Conservation (phyloP, 495 filamentous ascomycete genomes). For the Penicillium taxi region DNA sequence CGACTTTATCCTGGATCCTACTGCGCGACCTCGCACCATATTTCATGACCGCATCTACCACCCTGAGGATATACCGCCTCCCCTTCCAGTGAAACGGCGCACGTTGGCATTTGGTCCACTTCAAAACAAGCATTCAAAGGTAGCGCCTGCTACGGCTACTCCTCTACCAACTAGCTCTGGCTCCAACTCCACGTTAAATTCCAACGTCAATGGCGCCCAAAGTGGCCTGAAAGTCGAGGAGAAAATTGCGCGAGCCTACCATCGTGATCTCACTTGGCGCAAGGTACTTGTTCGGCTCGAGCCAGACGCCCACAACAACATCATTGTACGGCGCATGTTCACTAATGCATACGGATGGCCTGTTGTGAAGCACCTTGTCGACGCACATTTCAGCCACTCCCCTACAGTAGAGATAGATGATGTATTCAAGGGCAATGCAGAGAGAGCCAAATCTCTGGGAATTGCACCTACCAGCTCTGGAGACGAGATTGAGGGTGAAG, state of each 20-base stretch:
- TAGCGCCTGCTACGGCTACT: neutral
- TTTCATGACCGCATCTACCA: constrained; percentile 96
- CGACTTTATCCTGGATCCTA: constrained; percentile 74
- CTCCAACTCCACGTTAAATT: constrained; percentile 1
- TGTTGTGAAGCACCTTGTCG: constrained; percentile 85
- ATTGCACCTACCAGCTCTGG: constrained; percentile 31
- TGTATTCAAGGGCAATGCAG: constrained; percentile 40
- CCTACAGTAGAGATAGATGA: constrained; percentile 53
- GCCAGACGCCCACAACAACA: constrained; percentile 97
- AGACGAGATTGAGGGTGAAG: constrained; percentile 37
- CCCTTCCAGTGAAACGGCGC: constrained; percentile 54
- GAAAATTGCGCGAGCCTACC: constrained; percentile 94
- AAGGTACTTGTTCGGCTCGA: constrained; percentile 94
- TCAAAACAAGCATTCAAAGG: constrained; percentile 31
- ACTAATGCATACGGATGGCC: constrained; percentile 98
- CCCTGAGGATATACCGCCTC: constrained; percentile 84
- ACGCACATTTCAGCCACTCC: constrained; percentile 79
- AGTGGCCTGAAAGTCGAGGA: constrained; percentile 82
- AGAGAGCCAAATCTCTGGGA: constrained; percentile 42
- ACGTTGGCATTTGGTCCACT: constrained; percentile 33
- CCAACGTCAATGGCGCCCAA: constrained; percentile 18
- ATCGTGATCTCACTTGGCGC: constrained; percentile 81
- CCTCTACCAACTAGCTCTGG: too few species aligned
- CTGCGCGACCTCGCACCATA: constrained; percentile 79
- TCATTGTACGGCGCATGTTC: constrained; percentile 91